Evolutionary conservation across 2,329 filamentous ascomycete genomes (phyloP).

Genomic region (Coniochaeta ligniaria): DNA sequence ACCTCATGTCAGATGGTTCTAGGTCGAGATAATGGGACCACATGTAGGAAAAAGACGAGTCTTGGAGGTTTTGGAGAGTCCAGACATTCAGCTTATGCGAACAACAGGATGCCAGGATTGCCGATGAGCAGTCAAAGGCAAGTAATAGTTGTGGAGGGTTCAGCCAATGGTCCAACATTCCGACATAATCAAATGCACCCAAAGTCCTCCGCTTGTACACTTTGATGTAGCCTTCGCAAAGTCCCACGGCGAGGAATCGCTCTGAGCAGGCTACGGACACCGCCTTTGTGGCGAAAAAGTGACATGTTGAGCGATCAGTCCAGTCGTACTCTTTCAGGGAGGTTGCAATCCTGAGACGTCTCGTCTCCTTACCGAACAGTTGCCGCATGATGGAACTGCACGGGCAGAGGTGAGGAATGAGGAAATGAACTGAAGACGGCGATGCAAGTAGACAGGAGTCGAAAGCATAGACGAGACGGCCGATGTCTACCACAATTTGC

Average conservation of each 20-base stretch:
- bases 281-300: neutral
- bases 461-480: neutral
- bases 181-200: neutral
- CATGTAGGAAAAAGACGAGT: no score
- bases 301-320: no score
- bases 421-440: constrained; percentile 7
- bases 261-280: neutral
- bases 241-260: neutral
- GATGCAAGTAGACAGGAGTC: constrained; percentile 5
- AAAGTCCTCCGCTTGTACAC: neutral
- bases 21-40: neutral
- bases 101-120: neutral
- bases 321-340: no score
- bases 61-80: no score
- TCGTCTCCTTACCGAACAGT: no score
- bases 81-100: no score
- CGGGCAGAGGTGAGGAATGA: constrained; percentile 11
- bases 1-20: neutral
- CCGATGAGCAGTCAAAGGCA: neutral
- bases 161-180: neutral
- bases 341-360: no score
- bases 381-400: neutral
- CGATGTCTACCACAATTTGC: no score
- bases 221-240: neutral
- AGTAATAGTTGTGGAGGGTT: neutral